Evolutionary conservation across 2,329 filamentous ascomycete genomes (phyloP).

Genomic region (Talaromyces sp.): DNA sequence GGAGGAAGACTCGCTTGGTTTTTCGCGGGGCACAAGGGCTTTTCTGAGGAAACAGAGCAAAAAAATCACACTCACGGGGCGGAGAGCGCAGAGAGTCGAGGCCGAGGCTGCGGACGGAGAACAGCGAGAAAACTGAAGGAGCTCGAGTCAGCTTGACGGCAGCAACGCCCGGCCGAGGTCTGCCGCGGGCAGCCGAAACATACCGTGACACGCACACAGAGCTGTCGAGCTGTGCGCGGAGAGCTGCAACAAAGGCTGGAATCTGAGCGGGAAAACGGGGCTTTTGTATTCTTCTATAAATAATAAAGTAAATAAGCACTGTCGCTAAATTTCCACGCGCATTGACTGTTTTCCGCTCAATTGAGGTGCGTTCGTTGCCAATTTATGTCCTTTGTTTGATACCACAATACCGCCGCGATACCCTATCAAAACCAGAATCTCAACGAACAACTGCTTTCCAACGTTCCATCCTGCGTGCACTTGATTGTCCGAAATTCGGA

Average conservation of each 20-base stretch:
- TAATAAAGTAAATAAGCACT: neutral
- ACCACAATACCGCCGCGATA: neutral
- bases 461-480: neutral
- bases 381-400: neutral
- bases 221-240: neutral
- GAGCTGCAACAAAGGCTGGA: neutral
- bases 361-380: neutral
- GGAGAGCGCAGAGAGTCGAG: neutral
- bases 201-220: neutral
- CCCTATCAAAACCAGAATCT: neutral
- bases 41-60: neutral
- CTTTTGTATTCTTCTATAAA: neutral
- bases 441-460: neutral
- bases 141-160: conserved; percentile 9
- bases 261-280: neutral
- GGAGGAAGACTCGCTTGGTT: neutral
- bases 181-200: conserved; percentile 10
- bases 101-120: neutral
- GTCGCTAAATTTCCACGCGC: neutral
- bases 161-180: neutral
- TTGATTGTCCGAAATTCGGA: neutral
- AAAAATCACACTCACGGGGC: neutral
- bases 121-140: neutral
- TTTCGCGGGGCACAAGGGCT: neutral
- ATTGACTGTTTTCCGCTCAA: neutral